phyloP scores from a whole-genome alignment of 257 asterid species.

The Scutellaria barbata region DNA sequence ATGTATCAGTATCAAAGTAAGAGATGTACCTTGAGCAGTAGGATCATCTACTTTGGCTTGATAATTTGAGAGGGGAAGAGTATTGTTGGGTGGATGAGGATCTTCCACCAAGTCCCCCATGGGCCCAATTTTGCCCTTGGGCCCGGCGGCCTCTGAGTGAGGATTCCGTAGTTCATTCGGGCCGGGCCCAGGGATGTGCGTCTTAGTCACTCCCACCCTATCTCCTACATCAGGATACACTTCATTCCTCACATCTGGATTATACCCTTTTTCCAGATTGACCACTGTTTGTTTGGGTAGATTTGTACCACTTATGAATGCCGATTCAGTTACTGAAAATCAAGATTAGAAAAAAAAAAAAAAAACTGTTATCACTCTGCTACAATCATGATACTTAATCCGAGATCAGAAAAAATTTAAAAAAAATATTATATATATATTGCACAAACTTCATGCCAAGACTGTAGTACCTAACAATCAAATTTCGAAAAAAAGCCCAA shows the following conservation, averaged over 20 bases:
- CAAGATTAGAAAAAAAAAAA: background rate
- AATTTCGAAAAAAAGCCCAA: no score
- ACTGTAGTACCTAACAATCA: no score
- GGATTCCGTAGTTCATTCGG: no score
- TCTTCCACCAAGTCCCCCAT: constrained; percentile 44
- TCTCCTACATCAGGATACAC: background rate
- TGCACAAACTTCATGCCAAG: no score
- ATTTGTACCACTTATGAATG: constrained; percentile 44
- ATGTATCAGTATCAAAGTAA: no score
- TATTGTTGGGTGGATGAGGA: constrained; percentile 43
- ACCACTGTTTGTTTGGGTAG: constrained; percentile 45
- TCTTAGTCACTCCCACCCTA: background rate
- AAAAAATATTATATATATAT: no score
- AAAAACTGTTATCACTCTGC: background rate
- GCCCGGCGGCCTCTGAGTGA: background rate
- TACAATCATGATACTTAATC: no score
- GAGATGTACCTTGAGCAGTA: constrained; percentile 46
- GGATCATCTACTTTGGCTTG: constrained; percentile 66
- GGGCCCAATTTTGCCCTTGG: constrained; percentile 32
- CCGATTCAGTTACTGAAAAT: constrained; percentile 39
- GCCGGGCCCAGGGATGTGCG: background rate
- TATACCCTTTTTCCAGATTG: constrained; percentile 40
- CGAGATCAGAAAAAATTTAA: no score
- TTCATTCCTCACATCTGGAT: background rate
- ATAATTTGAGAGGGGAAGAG: constrained; percentile 45